phyloP scores from a whole-genome alignment of 441 rosid species.

The Gossypium laxum region DNA sequence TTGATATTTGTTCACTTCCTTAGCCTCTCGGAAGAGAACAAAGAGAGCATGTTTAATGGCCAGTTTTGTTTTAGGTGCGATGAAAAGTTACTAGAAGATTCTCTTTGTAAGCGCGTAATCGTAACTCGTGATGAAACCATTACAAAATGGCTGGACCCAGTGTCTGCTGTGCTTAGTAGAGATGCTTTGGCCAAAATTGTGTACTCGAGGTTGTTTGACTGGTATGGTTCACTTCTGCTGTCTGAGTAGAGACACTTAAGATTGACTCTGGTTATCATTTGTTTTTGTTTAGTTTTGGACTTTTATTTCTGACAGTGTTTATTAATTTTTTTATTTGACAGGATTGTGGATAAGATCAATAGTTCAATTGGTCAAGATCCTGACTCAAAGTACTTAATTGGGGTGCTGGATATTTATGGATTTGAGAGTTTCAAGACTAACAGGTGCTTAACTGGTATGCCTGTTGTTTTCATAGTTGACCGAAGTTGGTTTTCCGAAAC shows the following conservation, averaged over 20 bases:
- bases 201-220: conserved; percentile 84
- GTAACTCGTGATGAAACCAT: conserved; percentile 96
- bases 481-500: conserved; percentile 22
- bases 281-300: conserved; percentile 14
- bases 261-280: conserved; percentile 9
- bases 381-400: conserved; percentile 69
- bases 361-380: conserved; percentile 87
- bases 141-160: conserved; percentile 89
- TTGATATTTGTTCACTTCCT: conserved; percentile 10
- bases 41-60: conserved; percentile 18
- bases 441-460: conserved; percentile 83
- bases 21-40: conserved; percentile 9
- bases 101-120: conserved; percentile 87
- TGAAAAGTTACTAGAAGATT: conserved; percentile 73
- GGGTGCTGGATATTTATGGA: conserved; percentile 93
- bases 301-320: conserved; percentile 5
- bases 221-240: conserved; percentile 37
- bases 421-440: conserved; percentile 98
- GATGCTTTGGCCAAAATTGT: conserved; percentile 91
- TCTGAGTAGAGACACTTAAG: conserved; percentile 13
- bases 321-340: conserved; percentile 22
- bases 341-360: conserved; percentile 86
- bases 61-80: conserved; percentile 54
- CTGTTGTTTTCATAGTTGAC: conserved; percentile 33
- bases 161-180: conserved; percentile 73